These are phyloP conservation scores for Blepharisma japonicum DNA, from an alignment of 73 alveolate genomes.

Conservation along the genomic window DNA sequence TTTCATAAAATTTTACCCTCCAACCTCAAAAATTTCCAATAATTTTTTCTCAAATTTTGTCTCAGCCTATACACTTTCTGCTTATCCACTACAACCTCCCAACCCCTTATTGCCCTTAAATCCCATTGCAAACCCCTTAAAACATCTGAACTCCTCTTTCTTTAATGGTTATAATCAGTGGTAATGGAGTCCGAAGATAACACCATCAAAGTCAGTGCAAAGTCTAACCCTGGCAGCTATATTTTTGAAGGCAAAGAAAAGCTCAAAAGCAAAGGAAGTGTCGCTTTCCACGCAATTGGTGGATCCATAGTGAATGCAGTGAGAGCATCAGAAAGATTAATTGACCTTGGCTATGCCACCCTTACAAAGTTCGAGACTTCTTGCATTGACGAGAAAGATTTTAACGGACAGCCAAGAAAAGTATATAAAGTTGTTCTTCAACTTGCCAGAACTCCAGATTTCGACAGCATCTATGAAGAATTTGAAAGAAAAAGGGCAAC, in stretches of 20 bases:
- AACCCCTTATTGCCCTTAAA: no score
- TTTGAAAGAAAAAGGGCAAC: neutral
- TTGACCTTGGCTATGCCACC: slow-evolving; percentile 1
- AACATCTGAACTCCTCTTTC: no score
- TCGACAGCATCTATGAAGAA: neutral
- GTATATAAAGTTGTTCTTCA: neutral
- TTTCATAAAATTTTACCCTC: no score
- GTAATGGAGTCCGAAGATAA: no score
- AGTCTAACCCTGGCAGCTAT: neutral
- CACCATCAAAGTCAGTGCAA: neutral
- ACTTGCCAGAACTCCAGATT: neutral
- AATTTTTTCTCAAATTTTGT: no score
- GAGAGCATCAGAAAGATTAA: neutral
- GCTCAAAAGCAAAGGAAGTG: neutral
- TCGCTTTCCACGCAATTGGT: neutral
- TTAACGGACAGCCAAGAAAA: neutral
- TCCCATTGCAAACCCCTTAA: no score
- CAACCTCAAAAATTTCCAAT: no score
- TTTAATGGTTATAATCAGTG: no score
- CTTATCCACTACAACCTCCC: no score
- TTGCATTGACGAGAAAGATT: neutral
- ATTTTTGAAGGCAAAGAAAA: neutral
- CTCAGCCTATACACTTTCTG: no score
- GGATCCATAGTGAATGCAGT: neutral
- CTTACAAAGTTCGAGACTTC: slow-evolving; percentile 4